phyloP scores from a whole-genome alignment of 208 protist genomes.

The Trypanosoma lewisi region DNA sequence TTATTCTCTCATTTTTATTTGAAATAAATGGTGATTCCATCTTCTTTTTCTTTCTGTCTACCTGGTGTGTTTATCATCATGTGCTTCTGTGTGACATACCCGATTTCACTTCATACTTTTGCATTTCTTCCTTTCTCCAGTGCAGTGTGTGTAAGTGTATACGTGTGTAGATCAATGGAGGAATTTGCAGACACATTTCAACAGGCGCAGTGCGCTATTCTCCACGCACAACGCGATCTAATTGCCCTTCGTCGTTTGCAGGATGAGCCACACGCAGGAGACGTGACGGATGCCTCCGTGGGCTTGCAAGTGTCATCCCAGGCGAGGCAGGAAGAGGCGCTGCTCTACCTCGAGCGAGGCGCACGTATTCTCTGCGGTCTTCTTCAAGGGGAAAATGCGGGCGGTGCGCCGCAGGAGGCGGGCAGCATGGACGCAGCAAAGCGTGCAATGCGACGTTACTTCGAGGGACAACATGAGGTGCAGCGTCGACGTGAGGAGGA shows the following conservation, averaged over 20 bases:
- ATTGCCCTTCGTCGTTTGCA: conserved; percentile 28
- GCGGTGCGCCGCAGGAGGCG: conserved; percentile 17
- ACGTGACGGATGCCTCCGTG: neutral
- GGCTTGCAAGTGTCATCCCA: conserved; percentile 32
- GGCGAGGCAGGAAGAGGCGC: conserved; percentile 40
- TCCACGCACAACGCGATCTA: conserved; percentile 37
- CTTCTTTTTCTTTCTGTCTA: neutral
- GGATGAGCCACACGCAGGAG: conserved; percentile 8
- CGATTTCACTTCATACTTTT: conserved; percentile 10
- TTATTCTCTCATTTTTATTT: no score
- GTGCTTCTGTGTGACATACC: neutral
- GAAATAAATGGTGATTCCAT: no score
- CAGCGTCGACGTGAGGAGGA: conserved; percentile 20
- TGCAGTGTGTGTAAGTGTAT: no score
- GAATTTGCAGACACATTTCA: conserved; percentile 35
- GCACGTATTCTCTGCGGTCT: conserved; percentile 27
- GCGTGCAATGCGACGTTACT: conserved; percentile 59
- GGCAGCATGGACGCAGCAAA: conserved; percentile 36
- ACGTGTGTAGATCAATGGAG: conserved; percentile 57
- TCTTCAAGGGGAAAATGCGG: conserved; percentile 9
- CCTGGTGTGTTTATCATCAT: neutral
- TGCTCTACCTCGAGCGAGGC: conserved; percentile 36
- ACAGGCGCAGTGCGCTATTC: conserved; percentile 37
- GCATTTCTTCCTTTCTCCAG: conserved; percentile 3
- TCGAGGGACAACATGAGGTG: conserved; percentile 37